Evolutionary conservation across 768 basidiomycete genomes (phyloP).

Genomic region (Hortiboletus flavorubellus): DNA sequence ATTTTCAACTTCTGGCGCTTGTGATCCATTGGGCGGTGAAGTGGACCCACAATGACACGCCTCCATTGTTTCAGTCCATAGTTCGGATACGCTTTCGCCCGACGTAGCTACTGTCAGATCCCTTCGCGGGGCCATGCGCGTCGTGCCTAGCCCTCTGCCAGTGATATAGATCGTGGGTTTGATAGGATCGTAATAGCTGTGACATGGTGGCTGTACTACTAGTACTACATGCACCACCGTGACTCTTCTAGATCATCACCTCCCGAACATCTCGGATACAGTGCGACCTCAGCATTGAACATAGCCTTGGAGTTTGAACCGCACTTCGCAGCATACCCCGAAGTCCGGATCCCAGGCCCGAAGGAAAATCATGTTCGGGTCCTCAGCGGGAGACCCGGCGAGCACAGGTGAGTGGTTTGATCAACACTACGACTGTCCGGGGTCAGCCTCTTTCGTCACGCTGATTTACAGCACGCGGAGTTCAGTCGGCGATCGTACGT

Average conservation of each 20-base stretch:
- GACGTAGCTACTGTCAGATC: too few species aligned
- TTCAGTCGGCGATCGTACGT: background rate
- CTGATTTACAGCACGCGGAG: slow-evolving; percentile 13
- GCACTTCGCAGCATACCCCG: background rate
- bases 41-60: background rate
- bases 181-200: background rate
- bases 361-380: background rate
- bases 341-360: too few species aligned
- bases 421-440: background rate
- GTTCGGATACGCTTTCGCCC: background rate
- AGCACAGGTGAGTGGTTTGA: slow-evolving; percentile 9
- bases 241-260: background rate
- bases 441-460: background rate
- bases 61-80: background rate
- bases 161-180: background rate
- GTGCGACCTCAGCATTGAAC: background rate
- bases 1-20: background rate
- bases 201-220: background rate
- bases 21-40: background rate
- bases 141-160: background rate
- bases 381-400: background rate
- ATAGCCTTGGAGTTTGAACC: too few species aligned
- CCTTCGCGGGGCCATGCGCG: background rate
- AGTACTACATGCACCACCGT: too few species aligned
- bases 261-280: background rate